Conservation (phyloP, 2,329 filamentous ascomycete species). For the Pezicula radicicola region DNA sequence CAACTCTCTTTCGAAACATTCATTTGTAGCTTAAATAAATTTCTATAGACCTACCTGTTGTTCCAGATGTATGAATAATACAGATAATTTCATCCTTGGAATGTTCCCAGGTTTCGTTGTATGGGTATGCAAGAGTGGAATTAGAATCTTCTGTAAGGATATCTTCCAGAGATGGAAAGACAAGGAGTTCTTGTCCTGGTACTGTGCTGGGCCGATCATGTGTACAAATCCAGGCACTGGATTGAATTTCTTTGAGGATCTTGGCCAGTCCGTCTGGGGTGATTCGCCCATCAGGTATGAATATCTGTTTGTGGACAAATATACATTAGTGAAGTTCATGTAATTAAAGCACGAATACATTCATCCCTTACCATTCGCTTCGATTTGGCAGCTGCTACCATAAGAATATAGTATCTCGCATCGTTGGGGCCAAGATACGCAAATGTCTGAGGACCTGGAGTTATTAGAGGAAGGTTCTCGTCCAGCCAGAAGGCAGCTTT, state of each 20-base stretch:
- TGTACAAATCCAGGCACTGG: background rate
- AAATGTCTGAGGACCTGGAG: background rate
- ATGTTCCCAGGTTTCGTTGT: background rate
- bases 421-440: background rate
- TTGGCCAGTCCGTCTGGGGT: background rate
- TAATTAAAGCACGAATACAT: background rate
- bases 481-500: constrained; percentile 1
- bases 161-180: constrained; percentile 2
- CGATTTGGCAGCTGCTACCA: background rate
- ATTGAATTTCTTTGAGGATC: background rate
- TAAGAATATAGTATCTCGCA: background rate
- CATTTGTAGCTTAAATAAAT: no score
- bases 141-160: background rate
- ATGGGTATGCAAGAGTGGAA: background rate
- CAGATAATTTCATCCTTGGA: background rate
- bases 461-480: background rate
- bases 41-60: background rate
- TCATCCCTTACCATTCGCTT: background rate
- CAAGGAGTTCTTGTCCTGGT: background rate
- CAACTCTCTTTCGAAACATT: no score
- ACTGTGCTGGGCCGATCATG: background rate
- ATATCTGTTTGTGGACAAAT: background rate
- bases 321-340: background rate
- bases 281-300: constrained; percentile 1
- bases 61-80: constrained; percentile 1